Conservation (phyloP, 441 rosid genomes). For the Populus hybrid region DNA sequence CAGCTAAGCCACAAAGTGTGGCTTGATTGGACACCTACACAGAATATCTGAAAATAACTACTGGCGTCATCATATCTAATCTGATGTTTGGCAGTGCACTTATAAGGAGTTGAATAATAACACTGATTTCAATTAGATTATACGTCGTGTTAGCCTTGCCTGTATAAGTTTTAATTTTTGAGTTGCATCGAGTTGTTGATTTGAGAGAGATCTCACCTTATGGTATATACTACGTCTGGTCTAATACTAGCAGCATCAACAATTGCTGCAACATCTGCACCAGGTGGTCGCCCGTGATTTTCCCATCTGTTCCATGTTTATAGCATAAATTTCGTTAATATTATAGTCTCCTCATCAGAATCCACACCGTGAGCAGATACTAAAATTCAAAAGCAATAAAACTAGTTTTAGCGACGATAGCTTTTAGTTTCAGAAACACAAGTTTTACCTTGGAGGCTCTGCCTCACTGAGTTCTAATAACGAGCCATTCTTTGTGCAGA, state of each 20-base stretch:
- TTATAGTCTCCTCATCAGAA: constrained; percentile 26
- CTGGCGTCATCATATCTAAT: too few relatives aligned
- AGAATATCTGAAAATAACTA: neutral
- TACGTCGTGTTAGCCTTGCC: neutral
- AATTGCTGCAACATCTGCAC: constrained; percentile 59
- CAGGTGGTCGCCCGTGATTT: constrained; percentile 62
- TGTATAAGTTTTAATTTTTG: too few relatives aligned
- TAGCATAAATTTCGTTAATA: constrained; percentile 25
- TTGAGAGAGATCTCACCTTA: constrained; percentile 38
- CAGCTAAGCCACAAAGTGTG: too few relatives aligned
- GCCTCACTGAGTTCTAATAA: constrained; percentile 52
- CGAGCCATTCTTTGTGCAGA: constrained; percentile 53
- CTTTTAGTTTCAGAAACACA: constrained; percentile 6
- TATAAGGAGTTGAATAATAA: too few relatives aligned
- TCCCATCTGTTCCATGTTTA: constrained; percentile 58
- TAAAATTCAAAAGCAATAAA: constrained; percentile 15
- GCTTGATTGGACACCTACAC: neutral
- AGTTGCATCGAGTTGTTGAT: neutral
- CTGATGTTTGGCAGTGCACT: neutral
- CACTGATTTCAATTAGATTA: neutral
- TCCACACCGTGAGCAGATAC: constrained; percentile 23
- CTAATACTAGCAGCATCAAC: constrained; percentile 45
- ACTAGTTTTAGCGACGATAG: constrained; percentile 4
- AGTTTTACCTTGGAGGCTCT: constrained; percentile 55
- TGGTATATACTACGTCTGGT: constrained; percentile 47